These are phyloP conservation scores for Colletotrichum sp. DNA, from an alignment of 2,329 filamentous ascomycete genomes.

Conservation along the genomic window DNA sequence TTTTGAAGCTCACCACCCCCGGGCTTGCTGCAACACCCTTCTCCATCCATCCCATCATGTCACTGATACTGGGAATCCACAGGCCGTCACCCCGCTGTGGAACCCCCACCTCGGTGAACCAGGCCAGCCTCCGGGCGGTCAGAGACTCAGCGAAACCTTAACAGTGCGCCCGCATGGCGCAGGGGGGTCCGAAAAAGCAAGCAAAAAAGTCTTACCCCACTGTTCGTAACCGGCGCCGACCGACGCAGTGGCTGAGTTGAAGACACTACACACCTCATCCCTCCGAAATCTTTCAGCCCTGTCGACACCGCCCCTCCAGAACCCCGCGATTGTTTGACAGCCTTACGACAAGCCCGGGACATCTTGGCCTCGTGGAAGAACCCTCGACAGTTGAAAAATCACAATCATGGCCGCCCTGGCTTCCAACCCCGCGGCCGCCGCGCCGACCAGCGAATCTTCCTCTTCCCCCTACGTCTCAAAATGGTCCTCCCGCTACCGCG, in stretches of 20 bases:
- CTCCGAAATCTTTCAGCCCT: constrained; percentile 1
- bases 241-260: background rate
- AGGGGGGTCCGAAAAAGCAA: background rate
- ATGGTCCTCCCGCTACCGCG: constrained; percentile 66
- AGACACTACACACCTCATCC: background rate
- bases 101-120: background rate
- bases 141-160: background rate
- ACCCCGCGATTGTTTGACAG: background rate
- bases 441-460: constrained; percentile 22
- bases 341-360: background rate
- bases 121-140: background rate
- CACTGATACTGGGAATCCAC: background rate
- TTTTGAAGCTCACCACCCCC: background rate
- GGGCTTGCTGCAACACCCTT: background rate
- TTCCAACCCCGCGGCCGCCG: constrained; percentile 23
- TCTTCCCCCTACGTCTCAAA: constrained; percentile 54
- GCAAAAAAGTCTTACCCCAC: background rate
- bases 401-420: constrained; percentile 38
- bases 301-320: constrained; percentile 5
- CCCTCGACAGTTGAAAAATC: background rate
- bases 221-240: background rate
- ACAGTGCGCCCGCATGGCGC: background rate
- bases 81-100: background rate
- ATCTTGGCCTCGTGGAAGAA: no score
- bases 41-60: background rate